Conservation (phyloP, 495 filamentous ascomycete genomes). For the Pyrenula aspistea region DNA sequence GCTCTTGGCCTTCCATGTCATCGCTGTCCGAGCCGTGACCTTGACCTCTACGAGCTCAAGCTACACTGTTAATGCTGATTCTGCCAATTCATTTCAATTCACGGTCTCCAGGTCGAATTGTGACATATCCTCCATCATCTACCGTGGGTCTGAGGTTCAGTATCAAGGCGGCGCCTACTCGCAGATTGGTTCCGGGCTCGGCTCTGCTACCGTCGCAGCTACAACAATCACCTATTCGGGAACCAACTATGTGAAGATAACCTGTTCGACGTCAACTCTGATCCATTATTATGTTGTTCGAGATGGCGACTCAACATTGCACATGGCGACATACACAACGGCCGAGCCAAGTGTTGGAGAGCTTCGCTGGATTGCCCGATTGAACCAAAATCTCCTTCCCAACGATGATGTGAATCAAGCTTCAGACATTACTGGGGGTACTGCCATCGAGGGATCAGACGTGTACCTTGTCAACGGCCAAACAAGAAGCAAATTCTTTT, state of each 20-base stretch:
- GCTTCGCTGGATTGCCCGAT: slow-evolving; percentile 51
- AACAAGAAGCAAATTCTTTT: slow-evolving; percentile 60
- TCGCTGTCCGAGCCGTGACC: background rate
- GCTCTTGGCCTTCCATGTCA: background rate
- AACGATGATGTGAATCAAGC: slow-evolving; percentile 31
- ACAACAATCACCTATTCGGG: slow-evolving; percentile 22
- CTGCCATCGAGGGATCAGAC: slow-evolving; percentile 47
- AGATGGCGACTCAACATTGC: slow-evolving; percentile 44
- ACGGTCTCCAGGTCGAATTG: slow-evolving; percentile 44
- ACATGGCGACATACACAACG: slow-evolving; percentile 53
- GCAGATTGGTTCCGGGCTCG: slow-evolving; percentile 50
- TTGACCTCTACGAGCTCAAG: background rate
- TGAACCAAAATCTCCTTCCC: slow-evolving; percentile 41
- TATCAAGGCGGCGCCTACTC: slow-evolving; percentile 31
- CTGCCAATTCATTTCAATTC: slow-evolving; percentile 40
- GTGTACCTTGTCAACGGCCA: slow-evolving; percentile 49
- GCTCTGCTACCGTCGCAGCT: slow-evolving; percentile 43
- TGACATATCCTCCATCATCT: slow-evolving; percentile 52
- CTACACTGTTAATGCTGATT: slow-evolving; percentile 43
- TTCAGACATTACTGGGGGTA: slow-evolving; percentile 35
- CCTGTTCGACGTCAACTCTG: slow-evolving; percentile 44
- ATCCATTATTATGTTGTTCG: slow-evolving; percentile 53
- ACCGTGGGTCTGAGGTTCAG: slow-evolving; percentile 44
- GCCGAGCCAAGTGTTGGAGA: slow-evolving; percentile 48
- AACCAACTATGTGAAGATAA: slow-evolving; percentile 47